Base-by-base conservation (phyloP, 805 yeast genomes). In the Candida nemodendra region DNA sequence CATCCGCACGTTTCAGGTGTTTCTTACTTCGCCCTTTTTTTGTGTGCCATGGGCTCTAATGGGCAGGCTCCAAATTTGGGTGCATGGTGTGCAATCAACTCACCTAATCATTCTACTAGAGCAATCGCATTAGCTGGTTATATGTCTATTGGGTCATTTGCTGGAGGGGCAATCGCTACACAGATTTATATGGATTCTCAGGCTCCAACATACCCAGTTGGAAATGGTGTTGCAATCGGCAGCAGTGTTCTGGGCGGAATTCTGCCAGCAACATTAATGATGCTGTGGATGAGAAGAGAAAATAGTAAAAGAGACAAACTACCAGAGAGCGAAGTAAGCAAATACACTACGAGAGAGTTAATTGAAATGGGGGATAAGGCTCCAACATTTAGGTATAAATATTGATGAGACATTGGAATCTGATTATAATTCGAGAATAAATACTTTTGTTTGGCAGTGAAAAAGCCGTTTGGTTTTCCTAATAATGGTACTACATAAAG, bases 101-200 rank as follows among this genome's bases (percentile, higher is more conserved):
- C 35, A 11, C 41, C 41, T 2, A 37, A 37, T 46, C 57, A 66
- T 1, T 39, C 67, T 6, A 73, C 72, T 2, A 69, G 69, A 39
- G 41, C 62, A 17, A 59, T 72, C 8, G 75, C 74, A 32, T 65
- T 63, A 5, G 55, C 66, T 42, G 64, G 66, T 14, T 68, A 66
- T 27, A 71, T 66, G 49, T 59, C 66, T 18, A 67, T 66, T 47
- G 53, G 64, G 21, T 46, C 48, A n/a, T 32, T 32, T 42, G 36
- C 61, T 18, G 60, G 72, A 5, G 75, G 75, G 36, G 68, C 63
- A 5, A 54, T 68, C 42, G 65, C 68, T 16, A 68, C 67, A 27
- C 71, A 68, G 46, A 60, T 69, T 21, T 69, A 66, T 50, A 52
- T 62, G 23, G 47, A 47, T 9, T 50, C 71, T 1, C 36, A 32